A percentile compares a stretch with the other conserved stretches of the same genome.
These are phyloP conservation scores for Sonneratia alba DNA, from an alignment of 345 rosid genomes.

Conservation along the genomic window DNA sequence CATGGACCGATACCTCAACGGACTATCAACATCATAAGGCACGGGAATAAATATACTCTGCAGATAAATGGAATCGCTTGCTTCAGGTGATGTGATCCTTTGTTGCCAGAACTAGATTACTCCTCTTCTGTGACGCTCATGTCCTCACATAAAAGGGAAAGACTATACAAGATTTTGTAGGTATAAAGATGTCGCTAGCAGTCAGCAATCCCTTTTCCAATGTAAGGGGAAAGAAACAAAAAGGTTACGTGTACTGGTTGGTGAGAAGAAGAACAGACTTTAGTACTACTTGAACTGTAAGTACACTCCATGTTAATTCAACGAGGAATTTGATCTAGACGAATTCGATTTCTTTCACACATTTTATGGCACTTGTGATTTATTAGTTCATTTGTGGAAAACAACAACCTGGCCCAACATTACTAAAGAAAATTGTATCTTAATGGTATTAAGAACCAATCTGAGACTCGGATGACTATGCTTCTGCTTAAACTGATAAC, in stretches of 20 bases:
- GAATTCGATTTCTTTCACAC: neutral
- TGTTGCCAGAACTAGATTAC: neutral
- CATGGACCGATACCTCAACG: conserved; percentile 45
- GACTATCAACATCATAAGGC: conserved; percentile 13
- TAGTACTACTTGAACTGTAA: too few relatives aligned
- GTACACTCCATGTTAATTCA: too few relatives aligned
- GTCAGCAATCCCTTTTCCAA: neutral
- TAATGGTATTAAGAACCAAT: neutral
- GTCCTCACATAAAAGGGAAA: neutral
- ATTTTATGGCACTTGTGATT: neutral
- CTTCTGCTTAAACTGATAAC: conserved; percentile 32
- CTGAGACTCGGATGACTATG: neutral
- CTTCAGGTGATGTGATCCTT: neutral
- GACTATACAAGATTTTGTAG: neutral
- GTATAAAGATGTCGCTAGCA: neutral
- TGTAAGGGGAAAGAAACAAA: too few relatives aligned
- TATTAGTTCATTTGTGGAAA: neutral
- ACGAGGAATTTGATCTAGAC: neutral
- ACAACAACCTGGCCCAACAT: neutral
- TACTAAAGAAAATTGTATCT: neutral
- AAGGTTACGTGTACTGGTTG: too few relatives aligned
- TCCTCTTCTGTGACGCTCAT: neutral
- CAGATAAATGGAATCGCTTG: neutral
- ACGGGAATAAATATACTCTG: neutral
- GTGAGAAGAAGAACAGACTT: too few relatives aligned